Conservation (phyloP, 83 land plant genomes). For the Picea abies region DNA sequence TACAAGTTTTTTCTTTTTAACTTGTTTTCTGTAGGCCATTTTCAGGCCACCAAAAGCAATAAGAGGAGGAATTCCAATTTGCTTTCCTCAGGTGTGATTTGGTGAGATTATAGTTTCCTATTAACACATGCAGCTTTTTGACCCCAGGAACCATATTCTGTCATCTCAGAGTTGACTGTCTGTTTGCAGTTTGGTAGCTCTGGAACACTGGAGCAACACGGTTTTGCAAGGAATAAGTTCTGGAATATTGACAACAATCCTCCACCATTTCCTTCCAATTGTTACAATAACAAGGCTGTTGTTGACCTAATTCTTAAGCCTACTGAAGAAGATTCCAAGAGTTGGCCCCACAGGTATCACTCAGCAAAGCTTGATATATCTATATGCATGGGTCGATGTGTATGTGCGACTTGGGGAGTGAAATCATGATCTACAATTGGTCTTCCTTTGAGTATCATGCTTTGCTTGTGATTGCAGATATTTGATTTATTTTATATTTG, state of each 20-base stretch:
- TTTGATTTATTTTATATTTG: not conserved
- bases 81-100: slow-evolving; percentile 65
- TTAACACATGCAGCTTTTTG: not conserved
- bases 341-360: slow-evolving; percentile 72
- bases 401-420: not conserved
- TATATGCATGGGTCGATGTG: not conserved
- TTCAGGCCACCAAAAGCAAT: slow-evolving; percentile 77
- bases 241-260: slow-evolving; percentile 68
- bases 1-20: not conserved
- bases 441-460: not conserved
- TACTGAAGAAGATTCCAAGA: slow-evolving; percentile 65
- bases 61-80: slow-evolving; percentile 65
- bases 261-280: slow-evolving; percentile 44
- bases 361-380: not conserved
- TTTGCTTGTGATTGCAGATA: not conserved
- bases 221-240: slow-evolving; percentile 74
- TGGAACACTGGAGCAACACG: slow-evolving; percentile 79
- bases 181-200: slow-evolving; percentile 64
- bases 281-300: slow-evolving; percentile 26
- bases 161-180: not conserved
- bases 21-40: slow-evolving; percentile 43
- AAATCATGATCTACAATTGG: not conserved
- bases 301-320: slow-evolving; percentile 68
- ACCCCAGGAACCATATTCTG: not conserved
- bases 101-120: slow-evolving; percentile 2